Evolutionary conservation across 225 moss, liverwort and hornwort genomes (phyloP).

Genomic region (Marchantia polymorpha): DNA sequence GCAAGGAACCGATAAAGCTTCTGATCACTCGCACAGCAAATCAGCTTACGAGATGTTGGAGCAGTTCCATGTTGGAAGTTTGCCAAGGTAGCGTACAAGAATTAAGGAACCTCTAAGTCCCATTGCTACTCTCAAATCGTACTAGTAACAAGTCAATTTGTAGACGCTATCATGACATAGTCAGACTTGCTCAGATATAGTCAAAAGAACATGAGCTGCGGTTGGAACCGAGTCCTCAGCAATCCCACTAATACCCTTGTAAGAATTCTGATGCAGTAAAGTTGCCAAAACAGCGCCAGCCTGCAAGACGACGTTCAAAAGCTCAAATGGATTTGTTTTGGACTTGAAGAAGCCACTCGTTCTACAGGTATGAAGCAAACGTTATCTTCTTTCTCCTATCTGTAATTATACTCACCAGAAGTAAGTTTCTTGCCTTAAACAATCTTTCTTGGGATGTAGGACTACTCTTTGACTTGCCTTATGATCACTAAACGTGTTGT

Average conservation of each 20-base stretch:
- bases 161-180: too few species aligned
- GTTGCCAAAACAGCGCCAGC: slow-evolving; percentile 15
- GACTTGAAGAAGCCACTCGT: slow-evolving; percentile 79
- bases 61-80: slow-evolving; percentile 35
- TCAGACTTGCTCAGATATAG: too few species aligned
- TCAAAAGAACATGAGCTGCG: too few species aligned
- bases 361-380: slow-evolving; percentile 48
- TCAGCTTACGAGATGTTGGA: slow-evolving; percentile 36
- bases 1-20: slow-evolving; percentile 30
- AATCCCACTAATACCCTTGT: background rate
- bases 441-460: too few species aligned
- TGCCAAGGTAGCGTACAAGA: slow-evolving; percentile 24
- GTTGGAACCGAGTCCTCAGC: background rate
- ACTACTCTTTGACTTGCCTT: too few species aligned
- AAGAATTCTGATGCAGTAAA: slow-evolving; percentile 17
- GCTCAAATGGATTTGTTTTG: slow-evolving; percentile 38
- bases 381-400: background rate
- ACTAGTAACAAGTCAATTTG: too few species aligned
- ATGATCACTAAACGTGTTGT: too few species aligned
- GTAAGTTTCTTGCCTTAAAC: too few species aligned
- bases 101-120: background rate
- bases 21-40: slow-evolving; percentile 36
- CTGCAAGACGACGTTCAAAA: slow-evolving; percentile 13
- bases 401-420: background rate
- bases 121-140: background rate